Evolutionary conservation across 345 rosid genomes (phyloP).

Genomic region (Xanthoceras sorbifolium): DNA sequence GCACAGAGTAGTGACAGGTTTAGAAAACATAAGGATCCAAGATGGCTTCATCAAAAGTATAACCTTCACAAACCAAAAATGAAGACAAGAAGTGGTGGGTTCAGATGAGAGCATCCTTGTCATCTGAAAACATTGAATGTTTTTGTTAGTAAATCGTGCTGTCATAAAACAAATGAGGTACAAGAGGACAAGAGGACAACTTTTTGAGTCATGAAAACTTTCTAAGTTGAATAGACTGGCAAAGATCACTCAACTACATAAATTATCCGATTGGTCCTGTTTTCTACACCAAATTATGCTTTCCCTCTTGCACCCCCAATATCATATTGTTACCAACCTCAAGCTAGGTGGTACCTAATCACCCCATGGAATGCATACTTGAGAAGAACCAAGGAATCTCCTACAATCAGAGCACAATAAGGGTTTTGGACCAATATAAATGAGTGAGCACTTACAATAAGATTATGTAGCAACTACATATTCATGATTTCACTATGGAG

Average conservation of each 20-base stretch:
- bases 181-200: not conserved
- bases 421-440: not conserved
- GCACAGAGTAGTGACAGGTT: not conserved
- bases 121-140: too few species aligned
- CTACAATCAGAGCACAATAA: not conserved
- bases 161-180: not conserved
- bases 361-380: not conserved
- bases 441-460: not conserved
- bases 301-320: not conserved
- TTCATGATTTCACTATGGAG: not conserved
- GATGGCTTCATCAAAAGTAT: slow-evolving; percentile 6
- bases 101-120: too few species aligned
- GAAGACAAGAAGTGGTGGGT: not conserved
- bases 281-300: not conserved
- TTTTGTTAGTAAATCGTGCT: not conserved
- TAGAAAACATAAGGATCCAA: not conserved
- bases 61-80: not conserved
- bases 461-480: not conserved
- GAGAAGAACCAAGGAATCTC: not conserved
- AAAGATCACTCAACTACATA: not conserved
- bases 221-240: not conserved
- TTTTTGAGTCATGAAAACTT: not conserved
- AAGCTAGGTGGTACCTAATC: not conserved
- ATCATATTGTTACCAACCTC: not conserved
- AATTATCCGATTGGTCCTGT: not conserved